A percentile compares a stretch with the other conserved stretches of the same genome.
These are phyloP conservation scores for Suillus paluster DNA, from an alignment of 768 basidiomycete genomes.

Conservation along the genomic window DNA sequence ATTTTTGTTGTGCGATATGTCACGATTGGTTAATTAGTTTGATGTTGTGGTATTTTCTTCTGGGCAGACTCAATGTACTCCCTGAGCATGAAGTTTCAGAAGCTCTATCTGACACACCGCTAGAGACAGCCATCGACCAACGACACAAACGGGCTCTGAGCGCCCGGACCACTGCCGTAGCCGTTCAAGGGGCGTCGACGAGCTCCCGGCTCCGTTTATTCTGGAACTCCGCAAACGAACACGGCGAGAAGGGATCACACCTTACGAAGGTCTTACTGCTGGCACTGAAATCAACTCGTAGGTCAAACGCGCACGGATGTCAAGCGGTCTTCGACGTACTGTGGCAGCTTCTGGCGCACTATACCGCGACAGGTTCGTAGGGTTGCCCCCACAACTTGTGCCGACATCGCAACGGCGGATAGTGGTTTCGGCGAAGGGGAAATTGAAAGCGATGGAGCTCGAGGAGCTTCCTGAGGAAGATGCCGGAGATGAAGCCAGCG, in stretches of 20 bases:
- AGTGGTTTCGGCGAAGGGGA: slow-evolving; percentile 11
- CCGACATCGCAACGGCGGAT: background rate
- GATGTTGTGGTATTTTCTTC: background rate
- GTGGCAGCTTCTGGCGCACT: slow-evolving; percentile 8
- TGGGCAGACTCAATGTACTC: slow-evolving; percentile 10
- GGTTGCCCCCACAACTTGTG: slow-evolving; percentile 10
- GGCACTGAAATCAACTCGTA: background rate
- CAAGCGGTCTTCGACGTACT: background rate
- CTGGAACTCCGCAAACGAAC: slow-evolving; percentile 5
- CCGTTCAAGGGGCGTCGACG: background rate
- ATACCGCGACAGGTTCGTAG: slow-evolving; percentile 24
- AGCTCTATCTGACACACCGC: slow-evolving; percentile 10
- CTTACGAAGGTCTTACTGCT: background rate
- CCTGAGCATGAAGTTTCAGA: background rate
- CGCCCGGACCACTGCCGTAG: slow-evolving; percentile 9
- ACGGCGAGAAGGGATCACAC: background rate
- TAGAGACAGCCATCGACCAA: slow-evolving; percentile 24
- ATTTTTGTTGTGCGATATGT: background rate
- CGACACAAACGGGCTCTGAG: background rate
- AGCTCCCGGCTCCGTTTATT: no score
- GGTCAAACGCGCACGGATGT: background rate
- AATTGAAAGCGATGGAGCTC: slow-evolving; percentile 8
- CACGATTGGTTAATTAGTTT: background rate
- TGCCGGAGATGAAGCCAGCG: background rate
- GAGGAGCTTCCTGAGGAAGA: slow-evolving; percentile 15